Conservation (phyloP, 176 grass and related monocot species). For the Stipa capillata region DNA sequence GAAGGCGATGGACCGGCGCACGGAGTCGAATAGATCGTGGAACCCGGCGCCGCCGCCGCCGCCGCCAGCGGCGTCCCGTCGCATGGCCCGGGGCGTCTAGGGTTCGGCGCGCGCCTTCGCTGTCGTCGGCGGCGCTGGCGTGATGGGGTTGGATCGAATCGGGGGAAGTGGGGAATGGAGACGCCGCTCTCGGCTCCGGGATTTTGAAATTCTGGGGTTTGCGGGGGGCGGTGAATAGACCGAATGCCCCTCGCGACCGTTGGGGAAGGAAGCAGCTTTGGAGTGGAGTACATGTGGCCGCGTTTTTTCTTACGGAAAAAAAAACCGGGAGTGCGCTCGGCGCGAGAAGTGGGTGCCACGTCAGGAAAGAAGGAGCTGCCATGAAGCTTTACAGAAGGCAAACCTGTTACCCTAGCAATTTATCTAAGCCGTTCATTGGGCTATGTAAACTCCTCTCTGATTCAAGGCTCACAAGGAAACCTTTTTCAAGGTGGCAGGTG, state of each 20-base stretch:
- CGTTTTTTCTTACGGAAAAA: too few relatives aligned
- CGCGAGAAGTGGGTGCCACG: too few relatives aligned
- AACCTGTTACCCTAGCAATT: too few relatives aligned
- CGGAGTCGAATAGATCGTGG: conserved; percentile 82
- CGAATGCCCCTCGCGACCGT: conserved; percentile 57
- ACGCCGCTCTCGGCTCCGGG: background rate
- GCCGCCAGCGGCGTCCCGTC: conserved; percentile 11
- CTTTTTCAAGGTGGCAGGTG: too few relatives aligned
- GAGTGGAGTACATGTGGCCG: too few relatives aligned
- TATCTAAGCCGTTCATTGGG: too few relatives aligned
- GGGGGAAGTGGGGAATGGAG: conserved; percentile 15
- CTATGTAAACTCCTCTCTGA: too few relatives aligned
- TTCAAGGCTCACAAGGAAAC: too few relatives aligned
- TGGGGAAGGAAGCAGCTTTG: conserved; percentile 2
- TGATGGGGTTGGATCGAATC: background rate
- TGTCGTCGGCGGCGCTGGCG: background rate
- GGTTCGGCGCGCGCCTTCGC: background rate
- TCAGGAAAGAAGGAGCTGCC: too few relatives aligned
- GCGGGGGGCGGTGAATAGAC: background rate
- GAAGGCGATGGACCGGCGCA: conserved; percentile 57
- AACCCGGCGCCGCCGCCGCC: conserved; percentile 26
- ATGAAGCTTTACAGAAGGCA: too few relatives aligned
- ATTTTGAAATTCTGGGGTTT: conserved; percentile 9
- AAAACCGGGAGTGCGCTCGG: too few relatives aligned
- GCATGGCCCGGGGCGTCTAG: conserved; percentile 18